Evolutionary conservation across 148 eudicot genomes (phyloP), one percentile per base, ranked within the genome.

Genomic region (Silene uniflora): DNA sequence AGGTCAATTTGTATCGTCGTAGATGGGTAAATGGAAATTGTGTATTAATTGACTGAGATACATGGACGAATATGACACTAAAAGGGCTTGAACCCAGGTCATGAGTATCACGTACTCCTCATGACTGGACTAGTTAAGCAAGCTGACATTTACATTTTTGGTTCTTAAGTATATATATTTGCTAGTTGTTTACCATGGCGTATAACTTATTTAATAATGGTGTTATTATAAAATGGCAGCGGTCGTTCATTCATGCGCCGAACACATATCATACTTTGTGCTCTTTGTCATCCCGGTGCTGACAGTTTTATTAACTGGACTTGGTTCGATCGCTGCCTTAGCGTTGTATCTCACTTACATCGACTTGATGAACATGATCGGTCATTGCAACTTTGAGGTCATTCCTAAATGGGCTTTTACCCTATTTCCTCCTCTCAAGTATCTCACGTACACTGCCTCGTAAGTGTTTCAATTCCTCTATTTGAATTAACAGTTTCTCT

Each of bases 361-460:
- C n/a, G 96, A 91, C 75, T 75, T 87, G 44, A 89, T 89, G 92
- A 89, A 89, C 86, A 83, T 83, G 69, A 76, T 91, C 88, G 92
- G 91, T 17, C 92, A 91, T 80, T 89, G 92, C 87, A 91, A 91
- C 83, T 91, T 91, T 54, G 96, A 91, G 86, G 72, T 87, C 80
- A 71, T 89, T 9, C 96, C 96, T 2, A 84, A 84, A 24, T 42
- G 84, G 79, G 67, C 78, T 35, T 87, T 89, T 74, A 59, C 85
- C 55, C 10, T 79, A 4, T 89, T 91, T 74, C 92, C 96, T 3
- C 91, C 92, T 16, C 91, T 91, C 86, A 91, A 89, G 85, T 89
- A 84, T 75, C 75, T 91, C 81, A 73, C 87, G 84, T 91, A 87
- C 49, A 91, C 96, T 5, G 91, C 96, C 55, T 82, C 96, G 91